Base-by-base conservation (phyloP, 768 basidiomycete species). In the Mycena haematopus region DNA sequence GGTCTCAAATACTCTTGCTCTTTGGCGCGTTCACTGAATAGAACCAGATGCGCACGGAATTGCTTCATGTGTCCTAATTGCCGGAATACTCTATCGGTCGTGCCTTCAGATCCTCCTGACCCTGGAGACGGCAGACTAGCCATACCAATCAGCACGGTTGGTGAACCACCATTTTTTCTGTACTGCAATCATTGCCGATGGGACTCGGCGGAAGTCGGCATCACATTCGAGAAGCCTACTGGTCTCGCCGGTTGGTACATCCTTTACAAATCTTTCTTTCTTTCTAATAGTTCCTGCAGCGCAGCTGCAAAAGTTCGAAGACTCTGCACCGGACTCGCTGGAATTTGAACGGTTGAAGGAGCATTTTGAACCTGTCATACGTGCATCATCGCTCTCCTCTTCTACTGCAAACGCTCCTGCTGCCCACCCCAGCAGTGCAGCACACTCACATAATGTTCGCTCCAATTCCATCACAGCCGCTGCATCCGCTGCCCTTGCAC, bases 31-130 rank as follows among this genome's bases (percentile, higher is more conserved):
- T 13, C 27, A 14, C 7, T 14, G 22, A 0, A 22, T n/a, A 44
- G 44, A 22, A n/a, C 24, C 50, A 98, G 97, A 85, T 99, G 97
- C 75, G 95, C 96, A 19, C 85, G 97, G 58, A 98, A 97, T 71
- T 99, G 97, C 80, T 99, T 99, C 77, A 86, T 91, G 77, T 99
- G 97, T 73, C 97, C 97, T 4, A 88, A 86, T 71, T 99, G 97
- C 76, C 84, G 86, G 50, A 93, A 96, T 70, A 93, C 95, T 6
- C 82, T 98, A 4, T 87, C 91, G 19, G 90, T 96, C 8, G 94
- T 96, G n/a, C 88, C 93, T 14, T 94, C 93, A 3, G 94, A 97
- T 74, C 91, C 88, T 31, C 84, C 84, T 53, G 90, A 90, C 61
- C 71, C 81, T 29, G 82, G 83, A 27, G 86, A 89, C 65, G 81